Evolutionary conservation across 75 land plant species (phyloP).

Genomic region (Ceratopteris richardii): DNA sequence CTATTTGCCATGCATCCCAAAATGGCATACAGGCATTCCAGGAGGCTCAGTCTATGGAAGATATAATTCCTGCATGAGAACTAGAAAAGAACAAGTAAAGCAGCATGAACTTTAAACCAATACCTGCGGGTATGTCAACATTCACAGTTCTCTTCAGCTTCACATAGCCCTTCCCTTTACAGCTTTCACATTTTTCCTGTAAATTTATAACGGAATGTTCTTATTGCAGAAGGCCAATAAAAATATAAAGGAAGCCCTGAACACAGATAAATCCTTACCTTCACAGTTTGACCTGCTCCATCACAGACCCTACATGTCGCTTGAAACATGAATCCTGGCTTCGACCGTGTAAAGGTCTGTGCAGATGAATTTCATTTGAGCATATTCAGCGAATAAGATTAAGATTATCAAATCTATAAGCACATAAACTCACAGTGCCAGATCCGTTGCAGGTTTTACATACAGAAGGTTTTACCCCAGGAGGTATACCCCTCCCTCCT

Average conservation of each 20-base stretch:
- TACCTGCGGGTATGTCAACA: conserved; percentile 83
- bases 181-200: conserved; percentile 56
- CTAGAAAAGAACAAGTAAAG: no score
- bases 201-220: neutral
- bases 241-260: neutral
- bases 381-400: no score
- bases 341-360: neutral
- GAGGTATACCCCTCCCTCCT: conserved; percentile 77
- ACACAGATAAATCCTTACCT: conserved; percentile 24
- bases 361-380: neutral
- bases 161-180: conserved; percentile 66
- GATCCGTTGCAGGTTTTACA: conserved; percentile 63
- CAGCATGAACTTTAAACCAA: no score
- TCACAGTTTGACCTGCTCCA: conserved; percentile 49
- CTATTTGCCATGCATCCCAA: no score
- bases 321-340: conserved; percentile 4
- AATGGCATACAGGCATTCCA: no score
- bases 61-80: no score
- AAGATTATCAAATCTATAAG: no score
- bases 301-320: conserved; percentile 59
- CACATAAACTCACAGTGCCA: conserved; percentile 51
- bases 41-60: no score
- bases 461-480: conserved; percentile 33
- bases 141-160: conserved; percentile 50
- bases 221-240: neutral